Evolutionary conservation across 2,329 filamentous ascomycete genomes (phyloP).

Genomic region (Lachnellula arida): DNA sequence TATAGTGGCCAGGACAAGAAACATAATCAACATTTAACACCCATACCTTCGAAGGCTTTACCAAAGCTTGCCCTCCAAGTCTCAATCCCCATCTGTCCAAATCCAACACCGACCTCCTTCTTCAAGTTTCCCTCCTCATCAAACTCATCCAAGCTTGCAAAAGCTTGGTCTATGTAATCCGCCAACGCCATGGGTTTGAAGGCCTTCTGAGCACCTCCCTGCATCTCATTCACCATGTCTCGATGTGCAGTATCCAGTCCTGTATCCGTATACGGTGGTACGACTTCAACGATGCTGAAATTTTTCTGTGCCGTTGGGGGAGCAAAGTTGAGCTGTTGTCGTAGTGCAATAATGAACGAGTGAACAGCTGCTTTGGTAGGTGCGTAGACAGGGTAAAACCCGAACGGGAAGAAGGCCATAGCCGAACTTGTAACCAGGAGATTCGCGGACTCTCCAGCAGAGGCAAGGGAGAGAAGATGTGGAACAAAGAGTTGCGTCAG

Average conservation of each 20-base stretch:
- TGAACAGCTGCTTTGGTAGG: slow-evolving; percentile 32
- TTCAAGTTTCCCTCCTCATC: slow-evolving; percentile 22
- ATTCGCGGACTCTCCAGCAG: slow-evolving; percentile 11
- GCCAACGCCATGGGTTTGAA: slow-evolving; percentile 28
- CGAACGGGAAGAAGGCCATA: slow-evolving; percentile 25
- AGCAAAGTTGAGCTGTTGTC: slow-evolving; percentile 19
- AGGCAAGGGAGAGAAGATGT: slow-evolving; percentile 15
- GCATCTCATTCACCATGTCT: slow-evolving; percentile 16
- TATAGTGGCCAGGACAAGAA: too few species aligned
- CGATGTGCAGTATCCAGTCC: slow-evolving; percentile 28
- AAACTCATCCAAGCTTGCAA: slow-evolving; percentile 21
- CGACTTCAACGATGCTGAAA: slow-evolving; percentile 32
- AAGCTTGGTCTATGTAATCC: slow-evolving; percentile 28
- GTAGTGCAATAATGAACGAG: slow-evolving; percentile 24
- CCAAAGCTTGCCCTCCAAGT: slow-evolving; percentile 1
- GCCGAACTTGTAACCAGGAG: slow-evolving; percentile 28
- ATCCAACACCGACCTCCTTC: slow-evolving; percentile 28
- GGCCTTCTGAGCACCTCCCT: slow-evolving; percentile 22
- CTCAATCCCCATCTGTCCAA: slow-evolving; percentile 13
- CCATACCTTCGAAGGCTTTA: background rate
- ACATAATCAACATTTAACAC: background rate
- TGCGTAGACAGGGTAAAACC: slow-evolving; percentile 31
- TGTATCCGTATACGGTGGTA: slow-evolving; percentile 34
- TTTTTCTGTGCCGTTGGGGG: slow-evolving; percentile 13
- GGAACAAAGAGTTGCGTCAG: slow-evolving; percentile 28